A percentile compares a stretch with the other conserved stretches of the same genome.
Conservation (phyloP, 768 basidiomycete genomes). For the Boletales sp. region DNA sequence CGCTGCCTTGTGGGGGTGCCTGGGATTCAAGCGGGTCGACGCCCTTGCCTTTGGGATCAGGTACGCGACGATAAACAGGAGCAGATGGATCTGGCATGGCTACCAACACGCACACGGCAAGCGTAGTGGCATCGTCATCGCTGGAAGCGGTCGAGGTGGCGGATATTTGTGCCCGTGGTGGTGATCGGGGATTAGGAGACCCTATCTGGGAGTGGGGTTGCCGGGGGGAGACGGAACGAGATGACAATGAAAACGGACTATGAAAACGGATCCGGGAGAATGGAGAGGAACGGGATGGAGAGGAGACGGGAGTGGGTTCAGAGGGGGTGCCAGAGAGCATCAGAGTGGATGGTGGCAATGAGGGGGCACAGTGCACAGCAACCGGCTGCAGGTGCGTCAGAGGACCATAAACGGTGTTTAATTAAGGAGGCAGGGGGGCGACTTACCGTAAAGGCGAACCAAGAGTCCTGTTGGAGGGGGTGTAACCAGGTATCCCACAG, state of each 20-base stretch:
- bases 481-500: conserved; percentile 16
- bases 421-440: not conserved
- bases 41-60: conserved; percentile 18
- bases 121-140: not conserved
- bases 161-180: not conserved
- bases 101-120: conserved; percentile 18
- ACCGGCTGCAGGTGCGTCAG: conserved; percentile 11
- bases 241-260: not conserved
- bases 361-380: conserved; percentile 8
- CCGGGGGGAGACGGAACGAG: not conserved
- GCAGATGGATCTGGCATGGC: conserved; percentile 20
- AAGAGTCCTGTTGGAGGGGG: not conserved
- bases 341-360: not conserved
- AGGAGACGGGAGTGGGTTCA: not conserved
- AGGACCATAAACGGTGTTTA: not conserved
- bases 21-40: conserved; percentile 7
- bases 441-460: conserved; percentile 17
- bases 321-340: too few relatives aligned
- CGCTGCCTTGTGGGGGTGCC: not conserved
- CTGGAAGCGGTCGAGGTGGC: too few relatives aligned
- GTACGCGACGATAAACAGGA: not conserved
- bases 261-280: conserved; percentile 11
- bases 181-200: not conserved
- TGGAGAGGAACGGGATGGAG: not conserved
- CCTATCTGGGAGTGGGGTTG: not conserved